A percentile compares a stretch with the other conserved stretches of the same genome.
Evolutionary conservation across 805 yeast species (phyloP).

Genomic region (Candida patagonica): DNA sequence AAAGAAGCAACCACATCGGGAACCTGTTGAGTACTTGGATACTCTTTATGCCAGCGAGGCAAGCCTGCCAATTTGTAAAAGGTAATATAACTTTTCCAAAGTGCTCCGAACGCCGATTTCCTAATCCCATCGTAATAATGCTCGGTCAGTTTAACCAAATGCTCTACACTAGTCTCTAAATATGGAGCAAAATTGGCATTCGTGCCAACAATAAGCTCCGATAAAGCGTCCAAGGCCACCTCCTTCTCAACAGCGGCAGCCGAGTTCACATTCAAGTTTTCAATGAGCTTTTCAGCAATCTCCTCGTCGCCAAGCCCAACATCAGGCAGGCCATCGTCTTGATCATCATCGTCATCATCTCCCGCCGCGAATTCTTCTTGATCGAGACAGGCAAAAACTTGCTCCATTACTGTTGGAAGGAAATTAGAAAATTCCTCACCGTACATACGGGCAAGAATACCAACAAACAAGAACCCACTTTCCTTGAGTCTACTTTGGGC

Average conservation of each 20-base stretch:
- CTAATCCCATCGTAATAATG: slow-evolving; percentile 83
- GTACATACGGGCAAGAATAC: slow-evolving; percentile 91
- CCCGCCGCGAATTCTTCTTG: slow-evolving; percentile 61
- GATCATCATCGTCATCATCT: slow-evolving; percentile 32
- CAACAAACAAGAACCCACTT: slow-evolving; percentile 86
- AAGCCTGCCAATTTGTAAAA: slow-evolving; percentile 32
- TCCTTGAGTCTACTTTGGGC: slow-evolving; percentile 84
- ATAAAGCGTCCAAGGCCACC: slow-evolving; percentile 82
- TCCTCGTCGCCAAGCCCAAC: slow-evolving; percentile 35
- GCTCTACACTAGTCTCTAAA: slow-evolving; percentile 54
- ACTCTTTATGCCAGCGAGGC: slow-evolving; percentile 27
- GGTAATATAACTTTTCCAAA: slow-evolving; percentile 77
- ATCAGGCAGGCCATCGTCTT: slow-evolving; percentile 33
- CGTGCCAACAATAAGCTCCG: slow-evolving; percentile 83
- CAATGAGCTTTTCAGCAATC: slow-evolving; percentile 39
- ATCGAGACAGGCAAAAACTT: slow-evolving; percentile 70
- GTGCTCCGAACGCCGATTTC: slow-evolving; percentile 69
- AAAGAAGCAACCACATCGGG: slow-evolving; percentile 46
- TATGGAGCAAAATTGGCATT: slow-evolving; percentile 70
- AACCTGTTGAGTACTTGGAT: slow-evolving; percentile 19
- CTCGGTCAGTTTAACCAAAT: slow-evolving; percentile 61
- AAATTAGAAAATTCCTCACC: slow-evolving; percentile 83
- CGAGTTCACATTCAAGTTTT: slow-evolving; percentile 76
- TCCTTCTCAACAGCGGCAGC: slow-evolving; percentile 95
- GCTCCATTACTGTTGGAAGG: slow-evolving; percentile 74